Conservation (phyloP, 2,329 filamentous ascomycete genomes). For the Chaetomium sp. region DNA sequence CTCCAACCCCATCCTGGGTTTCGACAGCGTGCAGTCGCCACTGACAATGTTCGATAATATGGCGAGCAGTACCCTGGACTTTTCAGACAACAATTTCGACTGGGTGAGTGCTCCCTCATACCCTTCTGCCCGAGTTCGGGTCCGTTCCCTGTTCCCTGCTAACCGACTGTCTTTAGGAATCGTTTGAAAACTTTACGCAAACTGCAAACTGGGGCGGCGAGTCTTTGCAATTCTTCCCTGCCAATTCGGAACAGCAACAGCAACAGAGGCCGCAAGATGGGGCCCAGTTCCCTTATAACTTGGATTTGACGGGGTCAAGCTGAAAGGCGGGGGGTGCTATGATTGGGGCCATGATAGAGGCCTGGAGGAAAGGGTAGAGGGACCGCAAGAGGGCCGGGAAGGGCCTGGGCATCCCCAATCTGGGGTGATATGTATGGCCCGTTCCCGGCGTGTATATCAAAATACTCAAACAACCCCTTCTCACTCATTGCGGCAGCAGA, state of each 20-base stretch:
- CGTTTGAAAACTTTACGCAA: constrained; percentile 61
- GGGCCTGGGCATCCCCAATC: too few relatives aligned
- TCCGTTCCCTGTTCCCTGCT: constrained; percentile 28
- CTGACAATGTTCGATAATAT: constrained; percentile 57
- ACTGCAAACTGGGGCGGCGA: constrained; percentile 57
- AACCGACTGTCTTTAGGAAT: constrained; percentile 44
- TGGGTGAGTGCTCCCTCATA: constrained; percentile 49
- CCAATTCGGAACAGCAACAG: constrained; percentile 28
- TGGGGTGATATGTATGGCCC: not conserved
- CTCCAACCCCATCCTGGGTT: constrained; percentile 40
- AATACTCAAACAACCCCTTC: constrained; percentile 6
- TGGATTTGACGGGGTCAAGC: constrained; percentile 22
- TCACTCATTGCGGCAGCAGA: not conserved
- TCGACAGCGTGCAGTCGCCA: constrained; percentile 48
- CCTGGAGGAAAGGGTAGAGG: not conserved
- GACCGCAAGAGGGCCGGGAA: not conserved
- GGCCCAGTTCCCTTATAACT: constrained; percentile 23
- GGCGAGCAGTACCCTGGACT: constrained; percentile 46
- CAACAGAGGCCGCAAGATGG: constrained; percentile 24
- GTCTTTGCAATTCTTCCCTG: constrained; percentile 55
- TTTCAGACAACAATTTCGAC: constrained; percentile 56
- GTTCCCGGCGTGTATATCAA: constrained; percentile 15
- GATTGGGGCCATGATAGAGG: not conserved
- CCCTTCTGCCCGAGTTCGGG: too few relatives aligned
- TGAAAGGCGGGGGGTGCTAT: not conserved